Conservation (phyloP, 108 stramenopile genomes). For the Skeletonema costatum region DNA sequence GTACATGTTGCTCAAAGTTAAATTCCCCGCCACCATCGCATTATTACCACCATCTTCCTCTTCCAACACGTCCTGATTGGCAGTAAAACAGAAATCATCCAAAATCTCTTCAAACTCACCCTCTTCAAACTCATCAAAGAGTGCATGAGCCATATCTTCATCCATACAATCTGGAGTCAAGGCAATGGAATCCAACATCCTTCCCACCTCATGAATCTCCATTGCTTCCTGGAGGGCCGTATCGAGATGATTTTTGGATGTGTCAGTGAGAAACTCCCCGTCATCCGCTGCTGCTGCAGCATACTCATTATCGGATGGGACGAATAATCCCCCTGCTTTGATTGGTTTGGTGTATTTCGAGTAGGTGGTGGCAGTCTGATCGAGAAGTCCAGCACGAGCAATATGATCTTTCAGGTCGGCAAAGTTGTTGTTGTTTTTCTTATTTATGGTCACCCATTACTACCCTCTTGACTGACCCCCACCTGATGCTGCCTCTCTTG, state of each 20-base stretch:
- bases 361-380: slow-evolving; percentile 86
- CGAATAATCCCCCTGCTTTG: slow-evolving; percentile 55
- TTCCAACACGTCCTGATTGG: slow-evolving; percentile 67
- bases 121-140: slow-evolving; percentile 86
- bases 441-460: neutral
- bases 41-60: slow-evolving; percentile 26
- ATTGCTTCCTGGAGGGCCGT: slow-evolving; percentile 54
- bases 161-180: slow-evolving; percentile 93
- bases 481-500: neutral
- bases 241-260: slow-evolving; percentile 54
- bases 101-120: slow-evolving; percentile 88
- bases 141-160: slow-evolving; percentile 87
- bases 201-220: slow-evolving; percentile 71
- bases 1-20: slow-evolving; percentile 95
- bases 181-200: slow-evolving; percentile 85
- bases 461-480: neutral
- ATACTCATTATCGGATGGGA: neutral
- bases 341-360: slow-evolving; percentile 88
- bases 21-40: slow-evolving; percentile 66
- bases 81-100: slow-evolving; percentile 95
- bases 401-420: slow-evolving; percentile 16
- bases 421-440: slow-evolving; percentile 10
- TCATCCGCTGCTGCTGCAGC: neutral
- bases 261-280: slow-evolving; percentile 20
- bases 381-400: slow-evolving; percentile 62